These are phyloP conservation scores for Sporopachydermia cereana DNA, from an alignment of 1,139 yeast genomes.

Conservation along the genomic window DNA sequence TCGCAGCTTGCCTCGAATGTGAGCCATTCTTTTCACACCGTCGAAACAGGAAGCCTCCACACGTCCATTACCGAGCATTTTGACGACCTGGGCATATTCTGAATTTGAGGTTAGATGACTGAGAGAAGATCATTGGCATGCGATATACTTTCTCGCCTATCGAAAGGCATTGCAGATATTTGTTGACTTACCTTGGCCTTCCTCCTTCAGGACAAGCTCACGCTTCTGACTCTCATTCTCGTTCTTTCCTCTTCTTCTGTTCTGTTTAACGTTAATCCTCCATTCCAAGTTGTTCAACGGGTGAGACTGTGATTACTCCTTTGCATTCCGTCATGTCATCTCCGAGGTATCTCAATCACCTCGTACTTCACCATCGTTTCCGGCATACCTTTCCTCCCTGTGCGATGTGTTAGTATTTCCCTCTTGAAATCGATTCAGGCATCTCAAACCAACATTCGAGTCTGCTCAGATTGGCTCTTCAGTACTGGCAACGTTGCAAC, in stretches of 20 bases:
- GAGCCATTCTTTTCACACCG: constrained; percentile 88
- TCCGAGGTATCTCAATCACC: too few relatives aligned
- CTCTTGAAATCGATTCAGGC: too few relatives aligned
- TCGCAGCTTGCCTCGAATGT: constrained; percentile 97
- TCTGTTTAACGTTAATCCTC: too few relatives aligned
- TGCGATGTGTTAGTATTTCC: neutral
- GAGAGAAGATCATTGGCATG: too few relatives aligned
- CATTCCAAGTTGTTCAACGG: too few relatives aligned
- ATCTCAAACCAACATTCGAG: too few relatives aligned
- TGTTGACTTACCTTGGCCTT: constrained; percentile 48
- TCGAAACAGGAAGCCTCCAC: constrained; percentile 93
- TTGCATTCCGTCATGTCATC: too few relatives aligned
- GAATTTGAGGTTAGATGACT: too few relatives aligned
- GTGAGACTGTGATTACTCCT: neutral
- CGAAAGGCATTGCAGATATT: neutral
- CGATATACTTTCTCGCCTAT: too few relatives aligned
- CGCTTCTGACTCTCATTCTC: constrained; percentile 87
- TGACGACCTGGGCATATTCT: constrained; percentile 95
- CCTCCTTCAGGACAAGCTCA: constrained; percentile 84
- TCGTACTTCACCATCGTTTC: too few relatives aligned
- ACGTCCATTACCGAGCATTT: constrained; percentile 98
- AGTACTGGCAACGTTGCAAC: too few relatives aligned
- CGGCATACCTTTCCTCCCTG: constrained; percentile 15
- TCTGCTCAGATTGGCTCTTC: too few relatives aligned
- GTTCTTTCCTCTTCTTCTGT: constrained; percentile 99